These are phyloP conservation scores for Tubosaeta sp. DNA, from an alignment of 768 basidiomycete species.

Conservation along the genomic window DNA sequence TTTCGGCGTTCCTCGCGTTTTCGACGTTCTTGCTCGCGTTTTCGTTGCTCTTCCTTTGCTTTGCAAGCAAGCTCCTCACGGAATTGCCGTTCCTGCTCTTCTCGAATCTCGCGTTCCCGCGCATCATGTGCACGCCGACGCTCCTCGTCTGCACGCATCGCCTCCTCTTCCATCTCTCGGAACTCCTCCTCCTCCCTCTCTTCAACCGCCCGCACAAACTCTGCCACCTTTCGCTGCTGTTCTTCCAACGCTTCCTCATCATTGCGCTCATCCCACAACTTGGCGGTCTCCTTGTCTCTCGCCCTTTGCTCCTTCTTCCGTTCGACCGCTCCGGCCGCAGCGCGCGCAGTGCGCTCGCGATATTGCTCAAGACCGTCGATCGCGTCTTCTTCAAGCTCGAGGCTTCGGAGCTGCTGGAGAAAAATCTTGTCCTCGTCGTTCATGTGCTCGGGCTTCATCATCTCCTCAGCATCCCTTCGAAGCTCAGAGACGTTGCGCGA, in stretches of 20 bases:
- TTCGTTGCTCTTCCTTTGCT: slow-evolving; percentile 10
- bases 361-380: slow-evolving; percentile 15
- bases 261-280: slow-evolving; percentile 12
- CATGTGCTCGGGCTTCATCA: slow-evolving; percentile 19
- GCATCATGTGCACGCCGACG: slow-evolving; percentile 19
- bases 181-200: slow-evolving; percentile 1
- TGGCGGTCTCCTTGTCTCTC: slow-evolving; percentile 19
- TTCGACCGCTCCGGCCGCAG: slow-evolving; percentile 9
- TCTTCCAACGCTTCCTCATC: slow-evolving; percentile 14
- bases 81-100: slow-evolving; percentile 18
- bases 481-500: slow-evolving; percentile 9
- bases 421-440: slow-evolving; percentile 22
- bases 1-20: neutral
- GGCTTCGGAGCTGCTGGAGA: slow-evolving; percentile 17
- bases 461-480: slow-evolving; percentile 8
- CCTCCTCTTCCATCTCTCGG: slow-evolving; percentile 12
- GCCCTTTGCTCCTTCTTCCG: slow-evolving; percentile 14
- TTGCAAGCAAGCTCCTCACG: slow-evolving; percentile 7
- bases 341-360: slow-evolving; percentile 22
- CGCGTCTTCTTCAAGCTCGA: slow-evolving; percentile 13
- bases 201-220: slow-evolving; percentile 12
- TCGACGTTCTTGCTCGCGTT: slow-evolving; percentile 4
- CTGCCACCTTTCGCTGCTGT: slow-evolving; percentile 17
- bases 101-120: slow-evolving; percentile 20
- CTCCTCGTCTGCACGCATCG: slow-evolving; percentile 11